Percentiles rank a stretch among this genome's conserved stretches.
Evolutionary conservation across 176 grass and related monocot species (phyloP).

Genomic region (Poa annua): DNA sequence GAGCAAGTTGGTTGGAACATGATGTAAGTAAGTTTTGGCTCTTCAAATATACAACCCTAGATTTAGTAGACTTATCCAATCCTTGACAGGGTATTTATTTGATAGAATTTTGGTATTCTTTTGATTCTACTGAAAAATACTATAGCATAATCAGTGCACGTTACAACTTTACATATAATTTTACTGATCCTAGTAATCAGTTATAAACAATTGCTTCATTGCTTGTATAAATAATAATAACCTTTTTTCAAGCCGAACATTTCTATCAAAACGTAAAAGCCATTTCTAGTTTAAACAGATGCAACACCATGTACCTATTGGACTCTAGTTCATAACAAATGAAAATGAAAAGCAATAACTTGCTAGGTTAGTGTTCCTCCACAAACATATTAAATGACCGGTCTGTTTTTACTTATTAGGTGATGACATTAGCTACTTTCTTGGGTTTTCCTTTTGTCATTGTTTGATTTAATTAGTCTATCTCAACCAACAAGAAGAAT

Average conservation of each 20-base stretch:
- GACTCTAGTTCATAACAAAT: background rate
- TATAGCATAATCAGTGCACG: background rate
- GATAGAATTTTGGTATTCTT: background rate
- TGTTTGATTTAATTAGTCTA: background rate
- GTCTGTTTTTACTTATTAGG: background rate
- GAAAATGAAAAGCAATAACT: background rate
- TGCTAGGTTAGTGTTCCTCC: conserved; percentile 8
- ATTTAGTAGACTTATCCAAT: background rate
- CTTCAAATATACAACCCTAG: background rate
- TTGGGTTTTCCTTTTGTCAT: background rate
- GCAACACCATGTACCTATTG: background rate
- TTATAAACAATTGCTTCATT: background rate
- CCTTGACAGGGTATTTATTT: too few species aligned
- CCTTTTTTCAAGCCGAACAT: background rate
- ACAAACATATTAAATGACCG: background rate
- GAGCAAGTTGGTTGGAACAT: background rate
- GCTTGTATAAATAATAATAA: background rate
- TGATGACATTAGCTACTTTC: too few species aligned
- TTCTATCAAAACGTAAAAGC: background rate
- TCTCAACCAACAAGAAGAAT: background rate
- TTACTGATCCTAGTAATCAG: background rate
- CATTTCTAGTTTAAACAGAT: background rate
- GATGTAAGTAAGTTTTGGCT: background rate
- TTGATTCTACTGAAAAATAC: background rate
- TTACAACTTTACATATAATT: too few species aligned